Evolutionary conservation across 352 stramenopile genomes (phyloP), one percentile per base, ranked within the genome.

Genomic region (Phytophthora meadii): DNA sequence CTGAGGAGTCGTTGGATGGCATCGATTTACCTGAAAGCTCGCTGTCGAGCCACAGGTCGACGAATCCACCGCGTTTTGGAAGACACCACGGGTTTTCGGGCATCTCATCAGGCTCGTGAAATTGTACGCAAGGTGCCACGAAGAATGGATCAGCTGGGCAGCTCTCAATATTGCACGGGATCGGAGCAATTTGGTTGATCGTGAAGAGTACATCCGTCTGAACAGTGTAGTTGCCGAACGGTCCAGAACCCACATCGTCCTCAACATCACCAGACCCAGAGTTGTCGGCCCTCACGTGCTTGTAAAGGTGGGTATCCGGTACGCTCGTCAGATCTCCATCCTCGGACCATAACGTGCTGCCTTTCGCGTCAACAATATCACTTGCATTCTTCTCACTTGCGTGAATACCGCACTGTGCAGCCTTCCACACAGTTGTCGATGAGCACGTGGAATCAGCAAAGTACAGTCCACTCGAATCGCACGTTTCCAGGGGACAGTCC

Each of bases 341-440:
- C 55, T 84, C 73, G 9, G 80, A 65, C 77, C 78, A 89, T 19
- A 87, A 24, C 17, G 76, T 61, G 19, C 55, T 84, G 19, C 45
- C 51, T 5, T 15, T 28, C 9, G 51, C 53, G 19, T 59, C 47
- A 14, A 44, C 19, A 39, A 72, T 54, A 47, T 68, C 70, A 0
- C 17, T 60, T 2, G 74, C 66, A 40, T 77, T 58, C 11, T 70
- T 64, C 28, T 74, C 59, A 19, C 77, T 52, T 1, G 61, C 52
- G 19, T 32, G 12, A 27, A 76, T 68, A 4, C 45, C 68, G 46
- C 80, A 89, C 36, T 80, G 73, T 3, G 77, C 46, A 8, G 70
- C 40, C 3, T 54, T 41, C 28, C 39, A 62, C 15, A 84, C 60
- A 0, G 56, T 67, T 7, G 27, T 32, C 5, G 52, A 17, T 1